Percentiles rank a stretch among this genome's conserved stretches.
phyloP scores from a whole-genome alignment of 805 yeast genomes.

The Metschnikowia koreensis region DNA sequence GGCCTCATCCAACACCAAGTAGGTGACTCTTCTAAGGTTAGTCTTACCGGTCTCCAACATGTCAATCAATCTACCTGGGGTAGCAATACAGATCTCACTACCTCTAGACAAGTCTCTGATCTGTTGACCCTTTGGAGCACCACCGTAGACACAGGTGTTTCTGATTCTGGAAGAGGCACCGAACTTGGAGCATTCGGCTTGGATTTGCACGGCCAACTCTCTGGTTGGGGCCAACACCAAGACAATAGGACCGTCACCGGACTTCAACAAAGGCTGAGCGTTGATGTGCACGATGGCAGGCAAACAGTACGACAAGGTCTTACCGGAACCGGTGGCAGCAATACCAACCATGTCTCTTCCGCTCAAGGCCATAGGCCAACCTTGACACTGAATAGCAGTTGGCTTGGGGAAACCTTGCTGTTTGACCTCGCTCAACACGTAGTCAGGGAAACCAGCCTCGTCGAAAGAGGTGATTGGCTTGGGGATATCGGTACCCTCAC shows the following conservation, averaged over 20 bases:
- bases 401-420: constrained; percentile 92
- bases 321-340: constrained; percentile 99
- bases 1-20: constrained; percentile 97
- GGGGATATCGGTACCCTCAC: constrained; percentile 81
- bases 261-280: constrained; percentile 90
- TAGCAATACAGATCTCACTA: constrained; percentile 93
- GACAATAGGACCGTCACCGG: constrained; percentile 97
- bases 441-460: constrained; percentile 97
- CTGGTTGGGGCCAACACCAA: constrained; percentile 96
- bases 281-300: constrained; percentile 97
- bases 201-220: constrained; percentile 98
- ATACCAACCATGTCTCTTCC: constrained; percentile 99
- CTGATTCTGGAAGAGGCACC: constrained; percentile 89
- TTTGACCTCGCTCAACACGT: constrained; percentile 84
- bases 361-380: constrained; percentile 99
- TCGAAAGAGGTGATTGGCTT: constrained; percentile 91
- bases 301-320: constrained; percentile 93
- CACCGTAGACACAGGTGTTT: constrained; percentile 98
- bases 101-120: constrained; percentile 95
- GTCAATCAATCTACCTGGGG: constrained; percentile 98
- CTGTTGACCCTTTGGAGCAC: constrained; percentile 98
- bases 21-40: constrained; percentile 92
- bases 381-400: constrained; percentile 97
- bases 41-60: constrained; percentile 95
- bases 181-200: constrained; percentile 91